These are phyloP conservation scores for Saccharomycopsis fermentans DNA, from an alignment of 805 yeast genomes.

Conservation along the genomic window DNA sequence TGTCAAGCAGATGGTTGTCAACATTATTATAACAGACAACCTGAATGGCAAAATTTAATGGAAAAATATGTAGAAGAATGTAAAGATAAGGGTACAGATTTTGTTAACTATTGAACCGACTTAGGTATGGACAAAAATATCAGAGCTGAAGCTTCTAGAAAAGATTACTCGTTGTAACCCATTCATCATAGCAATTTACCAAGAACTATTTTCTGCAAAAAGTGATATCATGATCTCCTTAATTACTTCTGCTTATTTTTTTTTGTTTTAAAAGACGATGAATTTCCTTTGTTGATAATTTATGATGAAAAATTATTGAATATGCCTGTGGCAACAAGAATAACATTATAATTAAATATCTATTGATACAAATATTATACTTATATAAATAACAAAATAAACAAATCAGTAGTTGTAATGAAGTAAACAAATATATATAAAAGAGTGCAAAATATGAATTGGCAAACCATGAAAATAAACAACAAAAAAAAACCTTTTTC, in stretches of 20 bases:
- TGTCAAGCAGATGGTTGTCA: conserved; percentile 19
- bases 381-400: background rate
- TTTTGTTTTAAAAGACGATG: background rate
- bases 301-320: background rate
- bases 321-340: background rate
- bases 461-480: no score
- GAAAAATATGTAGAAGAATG: conserved; percentile 16
- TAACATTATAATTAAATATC: background rate
- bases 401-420: background rate
- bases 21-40: conserved; percentile 5
- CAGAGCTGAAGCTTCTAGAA: no score
- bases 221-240: no score
- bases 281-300: background rate
- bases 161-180: no score
- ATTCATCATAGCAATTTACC: no score
- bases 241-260: no score
- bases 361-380: conserved; percentile 1
- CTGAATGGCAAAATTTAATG: conserved; percentile 15
- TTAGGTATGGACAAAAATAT: background rate
- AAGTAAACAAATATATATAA: background rate
- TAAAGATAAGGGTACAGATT: conserved; percentile 16
- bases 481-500: background rate
- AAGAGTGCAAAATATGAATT: background rate
- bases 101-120: conserved; percentile 13
- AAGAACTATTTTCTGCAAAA: no score